Evolutionary conservation across 1,284 basidiomycete genomes (phyloP).

Genomic region (Ganoderma lucidum): DNA sequence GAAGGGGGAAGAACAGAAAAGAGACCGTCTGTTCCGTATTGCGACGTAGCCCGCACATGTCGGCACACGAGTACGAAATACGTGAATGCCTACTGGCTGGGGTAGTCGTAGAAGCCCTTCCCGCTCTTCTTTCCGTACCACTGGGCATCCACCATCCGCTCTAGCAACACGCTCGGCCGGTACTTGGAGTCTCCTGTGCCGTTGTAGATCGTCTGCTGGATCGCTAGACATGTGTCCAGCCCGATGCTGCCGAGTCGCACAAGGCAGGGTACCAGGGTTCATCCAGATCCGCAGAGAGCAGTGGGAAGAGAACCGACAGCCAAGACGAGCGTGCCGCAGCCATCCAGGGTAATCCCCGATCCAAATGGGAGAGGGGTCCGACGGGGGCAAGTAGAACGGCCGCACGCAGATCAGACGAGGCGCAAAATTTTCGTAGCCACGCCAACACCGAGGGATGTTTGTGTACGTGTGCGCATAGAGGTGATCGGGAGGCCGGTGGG

Average conservation of each 20-base stretch:
- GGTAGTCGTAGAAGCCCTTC: conserved; percentile 88
- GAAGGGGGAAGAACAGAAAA: neutral
- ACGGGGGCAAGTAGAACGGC: conserved; percentile 13
- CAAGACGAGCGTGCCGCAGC: conserved; percentile 4
- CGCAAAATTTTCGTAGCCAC: conserved; percentile 1
- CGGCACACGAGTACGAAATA: neutral
- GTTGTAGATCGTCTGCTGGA: conserved; percentile 87
- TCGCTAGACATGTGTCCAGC: conserved; percentile 90
- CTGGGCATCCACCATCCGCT: conserved; percentile 96
- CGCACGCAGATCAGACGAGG: conserved; percentile 25
- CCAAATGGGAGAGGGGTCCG: conserved; percentile 5
- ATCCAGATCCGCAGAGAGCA: conserved; percentile 4
- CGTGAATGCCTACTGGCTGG: conserved; percentile 2
- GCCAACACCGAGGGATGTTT: conserved; percentile 11
- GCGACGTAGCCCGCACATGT: neutral
- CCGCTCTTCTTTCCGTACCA: conserved; percentile 95
- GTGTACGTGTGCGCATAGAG: conserved; percentile 16
- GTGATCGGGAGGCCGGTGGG: conserved; percentile 7
- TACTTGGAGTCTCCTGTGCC: conserved; percentile 98
- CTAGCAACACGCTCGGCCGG: conserved; percentile 89
- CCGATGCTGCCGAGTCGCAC: conserved; percentile 71
- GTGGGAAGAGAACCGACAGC: neutral
- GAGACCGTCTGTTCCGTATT: neutral
- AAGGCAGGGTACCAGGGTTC: conserved; percentile 13
- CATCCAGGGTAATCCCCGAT: neutral